Percentiles rank a stretch among this genome's conserved stretches.
Evolutionary conservation across 805 yeast species (phyloP).

Genomic region (Wickerhamomyces bovis): DNA sequence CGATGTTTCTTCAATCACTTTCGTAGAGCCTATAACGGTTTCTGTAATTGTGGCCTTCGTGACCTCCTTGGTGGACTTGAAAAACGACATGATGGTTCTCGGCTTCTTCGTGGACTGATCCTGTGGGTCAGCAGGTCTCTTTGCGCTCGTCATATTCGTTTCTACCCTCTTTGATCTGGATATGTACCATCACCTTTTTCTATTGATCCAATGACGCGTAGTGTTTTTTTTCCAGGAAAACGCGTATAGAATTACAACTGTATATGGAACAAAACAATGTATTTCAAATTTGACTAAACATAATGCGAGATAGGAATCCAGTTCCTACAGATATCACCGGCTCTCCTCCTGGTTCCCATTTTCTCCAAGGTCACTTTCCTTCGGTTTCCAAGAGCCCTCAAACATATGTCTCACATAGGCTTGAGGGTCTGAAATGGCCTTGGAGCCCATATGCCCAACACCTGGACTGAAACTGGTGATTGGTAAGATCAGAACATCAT

Average conservation of each 20-base stretch:
- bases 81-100: neutral
- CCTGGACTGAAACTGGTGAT: conserved; percentile 65
- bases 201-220: no score
- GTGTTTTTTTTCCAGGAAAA: no score
- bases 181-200: no score
- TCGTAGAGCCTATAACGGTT: no score
- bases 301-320: neutral
- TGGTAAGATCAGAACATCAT: conserved; percentile 69
- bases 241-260: no score
- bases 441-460: conserved; percentile 65
- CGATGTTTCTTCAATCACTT: neutral
- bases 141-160: neutral
- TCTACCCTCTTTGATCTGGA: neutral
- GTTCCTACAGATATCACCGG: neutral
- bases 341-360: neutral
- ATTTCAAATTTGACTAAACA: neutral
- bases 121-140: neutral
- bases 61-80: neutral
- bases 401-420: conserved; percentile 62
- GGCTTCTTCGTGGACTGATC: neutral
- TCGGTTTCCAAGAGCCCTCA: conserved; percentile 57
- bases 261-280: no score
- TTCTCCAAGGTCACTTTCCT: conserved; percentile 9
- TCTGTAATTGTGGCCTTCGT: neutral
- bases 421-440: conserved; percentile 32